phyloP scores from a whole-genome alignment of 331 rosid species.

The Phaseolus coccineus region DNA sequence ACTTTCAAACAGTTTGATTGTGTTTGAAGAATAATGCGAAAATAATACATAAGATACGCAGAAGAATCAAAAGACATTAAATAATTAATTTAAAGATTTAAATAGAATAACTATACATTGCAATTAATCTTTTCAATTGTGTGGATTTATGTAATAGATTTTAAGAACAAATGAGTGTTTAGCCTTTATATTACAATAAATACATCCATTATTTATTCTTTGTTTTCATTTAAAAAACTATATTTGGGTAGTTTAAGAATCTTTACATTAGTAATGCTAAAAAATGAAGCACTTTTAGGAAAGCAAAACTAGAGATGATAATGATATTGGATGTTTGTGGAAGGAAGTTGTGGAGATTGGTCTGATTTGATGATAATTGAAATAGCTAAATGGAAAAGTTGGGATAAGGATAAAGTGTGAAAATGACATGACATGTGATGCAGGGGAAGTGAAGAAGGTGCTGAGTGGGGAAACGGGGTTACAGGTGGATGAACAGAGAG shows the following conservation, averaged over 20 bases:
- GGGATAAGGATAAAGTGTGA: neutral
- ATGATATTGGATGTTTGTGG: neutral
- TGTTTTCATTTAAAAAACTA: neutral
- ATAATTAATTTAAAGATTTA: too few species aligned
- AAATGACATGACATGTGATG: neutral
- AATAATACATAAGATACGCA: too few species aligned
- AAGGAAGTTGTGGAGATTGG: neutral
- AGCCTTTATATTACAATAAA: too few species aligned
- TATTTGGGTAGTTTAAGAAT: neutral
- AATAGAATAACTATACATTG: too few species aligned
- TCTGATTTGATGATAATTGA: neutral
- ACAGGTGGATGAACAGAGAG: slow-evolving; percentile 62
- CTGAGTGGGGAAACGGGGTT: slow-evolving; percentile 67
- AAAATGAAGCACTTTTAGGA: neutral
- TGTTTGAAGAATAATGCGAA: too few species aligned
- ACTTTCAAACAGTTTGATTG: too few species aligned
- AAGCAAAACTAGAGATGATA: slow-evolving; percentile 22
- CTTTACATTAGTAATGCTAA: neutral
- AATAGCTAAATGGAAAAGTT: neutral
- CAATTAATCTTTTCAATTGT: too few species aligned
- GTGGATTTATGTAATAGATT: too few species aligned
- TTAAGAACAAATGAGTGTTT: too few species aligned
- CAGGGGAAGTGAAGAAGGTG: slow-evolving; percentile 87
- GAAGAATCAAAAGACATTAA: too few species aligned
- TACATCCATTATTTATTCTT: neutral